phyloP scores from a whole-genome alignment of 805 yeast species.

The Priceomyces castillae region DNA sequence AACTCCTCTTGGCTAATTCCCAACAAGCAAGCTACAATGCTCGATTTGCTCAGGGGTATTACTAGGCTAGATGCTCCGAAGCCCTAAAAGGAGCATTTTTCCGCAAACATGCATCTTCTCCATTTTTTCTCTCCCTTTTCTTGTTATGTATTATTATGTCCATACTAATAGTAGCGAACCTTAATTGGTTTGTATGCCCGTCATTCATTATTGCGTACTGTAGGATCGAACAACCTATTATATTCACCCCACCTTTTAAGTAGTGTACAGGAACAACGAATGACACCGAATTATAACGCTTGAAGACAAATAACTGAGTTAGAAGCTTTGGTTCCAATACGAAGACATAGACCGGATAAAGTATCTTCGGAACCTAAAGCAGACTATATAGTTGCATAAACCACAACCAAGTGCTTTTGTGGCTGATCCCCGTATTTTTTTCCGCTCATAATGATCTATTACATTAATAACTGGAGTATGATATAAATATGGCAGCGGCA shows the following conservation, averaged over 20 bases:
- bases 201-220: too few species aligned
- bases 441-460: background rate
- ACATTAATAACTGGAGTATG: background rate
- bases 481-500: background rate
- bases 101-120: background rate
- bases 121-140: background rate
- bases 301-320: too few species aligned
- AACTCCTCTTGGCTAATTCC: constrained; percentile 19
- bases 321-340: background rate
- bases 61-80: constrained; percentile 15
- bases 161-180: background rate
- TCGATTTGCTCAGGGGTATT: constrained; percentile 22
- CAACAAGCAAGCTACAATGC: constrained; percentile 12
- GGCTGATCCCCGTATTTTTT: background rate
- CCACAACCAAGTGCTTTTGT: background rate
- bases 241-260: too few species aligned
- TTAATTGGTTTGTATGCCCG: background rate
- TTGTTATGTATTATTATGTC: background rate
- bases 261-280: too few species aligned
- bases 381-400: background rate
- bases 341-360: background rate
- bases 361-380: background rate
- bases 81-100: background rate
- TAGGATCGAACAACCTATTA: too few species aligned
- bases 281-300: too few species aligned